Percentiles rank a stretch among this genome's conserved stretches.
Evolutionary conservation across 148 eudicot species (phyloP).

Genomic region (Vaccinium myrtillus): DNA sequence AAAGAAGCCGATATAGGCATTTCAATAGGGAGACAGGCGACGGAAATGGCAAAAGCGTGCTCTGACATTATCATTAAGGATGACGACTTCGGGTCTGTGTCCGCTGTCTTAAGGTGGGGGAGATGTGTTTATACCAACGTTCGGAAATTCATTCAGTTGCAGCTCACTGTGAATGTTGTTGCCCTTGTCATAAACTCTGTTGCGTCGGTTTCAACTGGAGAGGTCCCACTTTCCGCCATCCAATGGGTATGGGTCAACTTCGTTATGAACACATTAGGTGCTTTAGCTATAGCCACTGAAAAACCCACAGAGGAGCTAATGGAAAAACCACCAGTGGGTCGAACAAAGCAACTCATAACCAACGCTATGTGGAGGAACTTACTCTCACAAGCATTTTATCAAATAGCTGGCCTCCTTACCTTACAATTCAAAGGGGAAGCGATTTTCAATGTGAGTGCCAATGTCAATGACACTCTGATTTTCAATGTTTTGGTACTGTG

Average conservation of each 20-base stretch:
- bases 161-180: slow-evolving; percentile 14
- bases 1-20: slow-evolving; percentile 20
- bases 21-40: slow-evolving; percentile 4
- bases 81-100: slow-evolving; percentile 4
- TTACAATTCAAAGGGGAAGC: slow-evolving; percentile 19
- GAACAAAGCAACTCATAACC: slow-evolving; percentile 18
- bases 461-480: slow-evolving; percentile 20
- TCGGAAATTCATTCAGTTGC: slow-evolving; percentile 21
- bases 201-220: slow-evolving; percentile 12
- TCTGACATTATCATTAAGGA: slow-evolving; percentile 17
- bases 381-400: slow-evolving; percentile 17
- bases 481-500: slow-evolving; percentile 21
- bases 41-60: slow-evolving; percentile 14
- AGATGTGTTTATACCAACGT: slow-evolving; percentile 10
- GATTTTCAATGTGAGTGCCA: slow-evolving; percentile 5
- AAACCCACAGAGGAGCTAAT: slow-evolving; percentile 22
- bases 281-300: slow-evolving; percentile 18
- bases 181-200: slow-evolving; percentile 17
- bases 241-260: slow-evolving; percentile 25
- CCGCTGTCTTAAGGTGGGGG: slow-evolving; percentile 19
- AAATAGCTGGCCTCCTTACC: slow-evolving; percentile 11
- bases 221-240: slow-evolving; percentile 18
- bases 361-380: slow-evolving; percentile 27
- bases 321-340: slow-evolving; percentile 16
- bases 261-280: slow-evolving; percentile 23